A percentile compares a stretch with the other conserved stretches of the same genome.
Evolutionary conservation across 352 stramenopile species (phyloP).

Genomic region (Sclerospora graminicola): DNA sequence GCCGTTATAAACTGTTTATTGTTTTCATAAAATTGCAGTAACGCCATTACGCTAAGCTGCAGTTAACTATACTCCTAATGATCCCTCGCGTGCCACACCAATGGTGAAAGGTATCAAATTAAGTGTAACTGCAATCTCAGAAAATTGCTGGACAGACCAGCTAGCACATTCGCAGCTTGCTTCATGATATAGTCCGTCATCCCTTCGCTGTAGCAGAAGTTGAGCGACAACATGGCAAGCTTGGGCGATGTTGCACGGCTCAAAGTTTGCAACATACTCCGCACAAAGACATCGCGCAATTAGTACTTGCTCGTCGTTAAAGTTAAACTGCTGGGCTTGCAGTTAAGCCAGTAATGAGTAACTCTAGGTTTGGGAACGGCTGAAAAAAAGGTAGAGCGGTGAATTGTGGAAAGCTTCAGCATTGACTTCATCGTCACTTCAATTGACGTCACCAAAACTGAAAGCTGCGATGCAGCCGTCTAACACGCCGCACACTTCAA

Average conservation of each 20-base stretch:
- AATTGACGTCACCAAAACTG: constrained; percentile 27
- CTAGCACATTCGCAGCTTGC: constrained; percentile 25
- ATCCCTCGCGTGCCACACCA: no score
- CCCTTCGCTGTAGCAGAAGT: constrained; percentile 39
- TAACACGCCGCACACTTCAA: constrained; percentile 29
- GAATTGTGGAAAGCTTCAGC: constrained; percentile 7
- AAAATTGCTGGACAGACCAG: constrained; percentile 19
- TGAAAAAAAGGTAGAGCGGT: constrained; percentile 20
- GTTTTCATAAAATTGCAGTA: no score
- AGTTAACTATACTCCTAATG: no score
- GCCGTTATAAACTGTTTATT: no score
- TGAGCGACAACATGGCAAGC: constrained; percentile 19
- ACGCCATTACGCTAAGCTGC: no score
- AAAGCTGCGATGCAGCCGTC: constrained; percentile 19
- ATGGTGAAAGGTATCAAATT: no score
- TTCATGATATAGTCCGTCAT: constrained; percentile 38
- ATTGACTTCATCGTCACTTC: constrained; percentile 18
- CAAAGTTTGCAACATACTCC: constrained; percentile 25
- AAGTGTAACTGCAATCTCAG: constrained; percentile 52
- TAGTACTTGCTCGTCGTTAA: constrained; percentile 26
- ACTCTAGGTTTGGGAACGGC: constrained; percentile 31
- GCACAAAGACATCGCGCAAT: constrained; percentile 29
- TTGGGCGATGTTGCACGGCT: constrained; percentile 15
- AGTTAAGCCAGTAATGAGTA: constrained; percentile 23
- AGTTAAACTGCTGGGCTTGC: constrained; percentile 33